phyloP scores from a whole-genome alignment of 2,329 filamentous ascomycete species.

The Ceratocystis lukuohia region DNA sequence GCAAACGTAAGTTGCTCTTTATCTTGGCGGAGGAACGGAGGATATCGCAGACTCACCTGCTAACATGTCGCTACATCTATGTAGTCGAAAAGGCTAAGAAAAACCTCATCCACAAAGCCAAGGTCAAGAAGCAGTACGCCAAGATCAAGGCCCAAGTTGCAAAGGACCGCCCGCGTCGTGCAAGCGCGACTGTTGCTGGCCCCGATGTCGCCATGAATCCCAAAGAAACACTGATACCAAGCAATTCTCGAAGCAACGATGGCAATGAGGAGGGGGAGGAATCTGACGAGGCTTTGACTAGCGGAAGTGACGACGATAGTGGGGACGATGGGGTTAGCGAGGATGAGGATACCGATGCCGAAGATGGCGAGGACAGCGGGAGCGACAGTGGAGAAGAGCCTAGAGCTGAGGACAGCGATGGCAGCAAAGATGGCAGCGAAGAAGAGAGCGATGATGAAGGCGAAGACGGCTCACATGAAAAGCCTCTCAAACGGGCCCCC shows the following conservation, averaged over 20 bases:
- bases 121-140: slow-evolving; percentile 82
- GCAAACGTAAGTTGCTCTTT: slow-evolving; percentile 44
- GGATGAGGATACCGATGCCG: neutral
- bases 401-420: neutral
- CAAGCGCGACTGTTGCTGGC: neutral
- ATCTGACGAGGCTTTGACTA: slow-evolving; percentile 7
- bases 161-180: slow-evolving; percentile 11
- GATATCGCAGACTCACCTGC: neutral
- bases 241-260: slow-evolving; percentile 20
- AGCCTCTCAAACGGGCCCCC: slow-evolving; percentile 13
- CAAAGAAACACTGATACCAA: neutral
- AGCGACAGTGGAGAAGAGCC: neutral
- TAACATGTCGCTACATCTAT: neutral
- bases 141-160: slow-evolving; percentile 53
- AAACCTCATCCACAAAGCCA: slow-evolving; percentile 78
- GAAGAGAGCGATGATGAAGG: neutral
- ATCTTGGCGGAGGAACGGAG: neutral
- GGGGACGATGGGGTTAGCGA: neutral
- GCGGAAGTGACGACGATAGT: slow-evolving; percentile 6
- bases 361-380: neutral
- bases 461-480: neutral
- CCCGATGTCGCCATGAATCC: neutral
- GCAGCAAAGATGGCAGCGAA: neutral
- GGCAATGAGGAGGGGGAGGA: slow-evolving; percentile 19
- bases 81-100: slow-evolving; percentile 79